A percentile compares a stretch with the other conserved stretches of the same genome.
phyloP scores from a whole-genome alignment of 345 rosid genomes.

The Sisymbrium irio region DNA sequence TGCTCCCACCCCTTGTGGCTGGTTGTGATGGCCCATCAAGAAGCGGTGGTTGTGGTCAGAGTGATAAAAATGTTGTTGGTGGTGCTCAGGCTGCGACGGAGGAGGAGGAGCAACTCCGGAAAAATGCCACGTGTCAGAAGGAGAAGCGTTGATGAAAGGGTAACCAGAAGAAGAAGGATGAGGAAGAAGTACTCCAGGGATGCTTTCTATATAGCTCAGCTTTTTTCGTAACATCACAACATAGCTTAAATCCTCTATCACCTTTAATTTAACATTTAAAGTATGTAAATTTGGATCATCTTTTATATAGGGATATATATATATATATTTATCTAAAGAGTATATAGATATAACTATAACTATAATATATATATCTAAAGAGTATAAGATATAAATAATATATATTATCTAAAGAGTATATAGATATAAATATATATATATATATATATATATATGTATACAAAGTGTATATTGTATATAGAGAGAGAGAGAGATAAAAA shows the following conservation, averaged over 20 bases:
- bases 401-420: neutral
- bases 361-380: too few relatives aligned
- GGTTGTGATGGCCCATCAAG: conserved; percentile 19
- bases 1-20: conserved; percentile 12
- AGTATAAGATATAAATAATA: too few relatives aligned
- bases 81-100: conserved; percentile 38
- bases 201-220: conserved; percentile 87
- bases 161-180: conserved; percentile 82
- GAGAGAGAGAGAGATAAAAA: conserved; percentile 28
- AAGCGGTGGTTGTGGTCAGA: conserved; percentile 27
- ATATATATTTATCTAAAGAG: neutral
- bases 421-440: neutral
- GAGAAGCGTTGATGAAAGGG: conserved; percentile 50
- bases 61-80: conserved; percentile 34
- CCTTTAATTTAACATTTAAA: conserved; percentile 38
- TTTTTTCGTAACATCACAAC: conserved; percentile 75
- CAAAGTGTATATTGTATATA: neutral
- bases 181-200: conserved; percentile 90
- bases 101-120: conserved; percentile 43
- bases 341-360: too few relatives aligned
- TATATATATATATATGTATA: too few relatives aligned
- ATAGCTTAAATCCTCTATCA: conserved; percentile 82
- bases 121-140: conserved; percentile 55
- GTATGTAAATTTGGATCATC: neutral
- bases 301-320: too few relatives aligned